Base-by-base conservation (phyloP, 768 basidiomycete species). In the Lanmaoa rubissima region DNA sequence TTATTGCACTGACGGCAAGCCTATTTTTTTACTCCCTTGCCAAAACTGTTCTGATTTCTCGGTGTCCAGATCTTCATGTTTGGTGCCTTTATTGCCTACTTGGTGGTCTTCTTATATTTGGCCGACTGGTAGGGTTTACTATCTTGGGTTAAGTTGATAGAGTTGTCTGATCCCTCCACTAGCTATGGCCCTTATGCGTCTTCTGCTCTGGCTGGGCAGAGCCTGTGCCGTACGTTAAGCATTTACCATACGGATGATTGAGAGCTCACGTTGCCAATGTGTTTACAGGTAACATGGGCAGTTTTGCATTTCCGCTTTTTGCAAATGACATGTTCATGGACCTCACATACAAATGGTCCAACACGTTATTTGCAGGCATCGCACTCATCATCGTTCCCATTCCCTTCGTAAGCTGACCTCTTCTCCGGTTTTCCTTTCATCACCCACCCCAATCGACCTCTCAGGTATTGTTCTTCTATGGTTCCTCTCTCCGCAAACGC, bases 131-230 rank as follows among this genome's bases (percentile, higher is more conserved):
- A 63, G 13, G 21, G 77, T 57, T 16, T 17, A 16, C n/a, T 39
- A 6, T 47, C 19, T 21, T 19, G 0, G 16, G 36, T 24, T 36
- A 8, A 21, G n/a, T 38, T 1, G 35, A 28, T 46, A 2, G 5
- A 10, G 4, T 35, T 44, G 3, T 36, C 43, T 51, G 6, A 63
- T 61, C 19, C 21, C 31, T 16, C 13, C 28, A 75, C 19, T 31
- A 67, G 81, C 58, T 82, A 83, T 63, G 80, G 80, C 2, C 77
- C 77, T 2, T 86, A 81, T 66, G 85, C 86, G 1, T 86, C 84
- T 1, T 85, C 84, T 5, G 86, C 86, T 24, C 71, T 87, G 10
- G 86, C 87, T 1, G 86, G 80, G 2, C 85, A 87, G 65, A 81
- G 82, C 57, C 75, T 87, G 44, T 76, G 78, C 49, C 75, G 85